phyloP scores from a whole-genome alignment of 179 eudicot species.

The Patellifolia procumbens region DNA sequence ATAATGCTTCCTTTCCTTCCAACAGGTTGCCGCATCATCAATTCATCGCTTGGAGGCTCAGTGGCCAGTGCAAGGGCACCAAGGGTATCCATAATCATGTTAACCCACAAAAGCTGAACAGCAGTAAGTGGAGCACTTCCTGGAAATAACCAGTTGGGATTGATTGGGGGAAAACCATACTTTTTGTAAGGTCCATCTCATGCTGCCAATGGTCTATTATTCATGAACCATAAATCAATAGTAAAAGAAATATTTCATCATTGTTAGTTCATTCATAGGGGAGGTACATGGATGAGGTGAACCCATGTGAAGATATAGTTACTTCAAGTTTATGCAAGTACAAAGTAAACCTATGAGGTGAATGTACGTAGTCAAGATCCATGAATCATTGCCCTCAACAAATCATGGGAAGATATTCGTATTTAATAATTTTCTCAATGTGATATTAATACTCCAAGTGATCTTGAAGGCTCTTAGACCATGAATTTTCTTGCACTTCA shows the following conservation, averaged over 20 bases:
- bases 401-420: too few relatives aligned
- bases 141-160: conserved; percentile 25
- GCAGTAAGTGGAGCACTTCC: conserved; percentile 88
- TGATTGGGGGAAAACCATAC: not conserved
- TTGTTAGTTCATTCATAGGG: not conserved
- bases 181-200: not conserved
- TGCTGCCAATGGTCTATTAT: not conserved
- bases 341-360: too few relatives aligned
- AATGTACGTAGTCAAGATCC: too few relatives aligned
- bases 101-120: conserved; percentile 95
- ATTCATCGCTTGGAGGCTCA: conserved; percentile 82
- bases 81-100: conserved; percentile 92
- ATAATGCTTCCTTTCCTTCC: conserved; percentile 79
- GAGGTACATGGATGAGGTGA: not conserved
- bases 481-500: too few relatives aligned
- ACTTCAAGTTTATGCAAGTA: not conserved
- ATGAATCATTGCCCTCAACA: too few relatives aligned
- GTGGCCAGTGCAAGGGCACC: conserved; percentile 94
- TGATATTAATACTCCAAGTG: too few relatives aligned
- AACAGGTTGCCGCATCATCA: conserved; percentile 81
- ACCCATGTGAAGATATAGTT: not conserved
- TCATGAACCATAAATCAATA: not conserved
- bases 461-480: too few relatives aligned
- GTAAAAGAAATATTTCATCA: not conserved
- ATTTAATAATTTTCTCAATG: too few relatives aligned